These are phyloP conservation scores for Zelopaecilomyces penicillatus DNA, from an alignment of 2,329 filamentous ascomycete genomes.

Conservation along the genomic window DNA sequence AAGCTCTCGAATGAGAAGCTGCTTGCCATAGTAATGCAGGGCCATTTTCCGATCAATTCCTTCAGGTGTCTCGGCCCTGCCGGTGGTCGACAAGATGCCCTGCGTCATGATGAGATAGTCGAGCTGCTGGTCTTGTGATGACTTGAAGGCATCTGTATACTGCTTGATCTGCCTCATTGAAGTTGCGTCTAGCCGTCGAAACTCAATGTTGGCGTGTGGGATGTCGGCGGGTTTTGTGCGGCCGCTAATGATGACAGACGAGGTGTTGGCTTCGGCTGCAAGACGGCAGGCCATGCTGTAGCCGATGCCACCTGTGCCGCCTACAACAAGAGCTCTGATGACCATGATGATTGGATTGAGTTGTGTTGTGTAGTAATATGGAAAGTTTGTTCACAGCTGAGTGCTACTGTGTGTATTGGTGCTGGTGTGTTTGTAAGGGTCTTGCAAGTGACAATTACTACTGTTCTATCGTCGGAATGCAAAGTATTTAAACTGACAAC, in stretches of 20 bases:
- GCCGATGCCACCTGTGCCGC: slow-evolving; percentile 27
- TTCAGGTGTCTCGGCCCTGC: slow-evolving; percentile 32
- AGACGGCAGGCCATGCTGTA: slow-evolving; percentile 28
- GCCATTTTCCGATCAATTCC: slow-evolving; percentile 37
- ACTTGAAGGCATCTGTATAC: slow-evolving; percentile 22
- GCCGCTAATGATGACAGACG: slow-evolving; percentile 24
- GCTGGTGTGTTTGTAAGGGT: no score
- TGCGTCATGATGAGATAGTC: slow-evolving; percentile 31
- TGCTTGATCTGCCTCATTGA: slow-evolving; percentile 26
- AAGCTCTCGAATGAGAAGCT: slow-evolving; percentile 34
- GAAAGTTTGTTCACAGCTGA: no score
- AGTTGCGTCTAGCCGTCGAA: slow-evolving; percentile 23
- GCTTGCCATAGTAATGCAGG: slow-evolving; percentile 38
- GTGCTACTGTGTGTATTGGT: no score
- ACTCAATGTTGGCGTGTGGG: slow-evolving; percentile 24
- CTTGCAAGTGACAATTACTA: no score
- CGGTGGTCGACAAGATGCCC: slow-evolving; percentile 27
- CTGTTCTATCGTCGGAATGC: no score
- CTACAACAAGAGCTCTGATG: slow-evolving; percentile 23
- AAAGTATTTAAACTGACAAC: no score
- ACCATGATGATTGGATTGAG: neutral
- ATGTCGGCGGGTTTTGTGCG: slow-evolving; percentile 21
- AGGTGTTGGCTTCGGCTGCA: slow-evolving; percentile 17
- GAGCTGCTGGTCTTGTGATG: slow-evolving; percentile 18
- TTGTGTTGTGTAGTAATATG: no score